phyloP scores from a whole-genome alignment of 2,329 filamentous ascomycete genomes.

The Dryadomyces quercus-mongolicae region DNA sequence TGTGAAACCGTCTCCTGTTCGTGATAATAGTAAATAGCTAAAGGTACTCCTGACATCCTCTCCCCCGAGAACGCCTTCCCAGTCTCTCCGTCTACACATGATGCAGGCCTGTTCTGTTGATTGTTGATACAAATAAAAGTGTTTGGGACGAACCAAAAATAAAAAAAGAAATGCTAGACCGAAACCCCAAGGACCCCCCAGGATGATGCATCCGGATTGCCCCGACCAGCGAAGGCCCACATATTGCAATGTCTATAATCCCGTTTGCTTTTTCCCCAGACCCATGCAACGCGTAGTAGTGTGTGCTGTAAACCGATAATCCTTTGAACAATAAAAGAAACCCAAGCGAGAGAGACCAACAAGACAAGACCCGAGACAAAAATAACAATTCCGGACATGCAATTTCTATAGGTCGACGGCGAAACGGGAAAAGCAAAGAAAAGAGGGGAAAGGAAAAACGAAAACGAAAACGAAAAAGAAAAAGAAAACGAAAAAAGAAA shows the following conservation, averaged over 20 bases:
- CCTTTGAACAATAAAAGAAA: background rate
- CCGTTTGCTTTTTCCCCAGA: background rate
- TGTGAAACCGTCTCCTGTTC: no score
- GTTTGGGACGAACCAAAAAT: no score
- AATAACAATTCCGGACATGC: background rate
- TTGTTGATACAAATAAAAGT: no score
- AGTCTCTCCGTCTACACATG: no score
- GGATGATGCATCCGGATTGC: background rate
- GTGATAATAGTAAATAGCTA: no score
- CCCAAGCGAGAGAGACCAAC: background rate
- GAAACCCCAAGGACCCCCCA: no score
- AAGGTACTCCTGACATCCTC: no score
- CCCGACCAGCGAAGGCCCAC: conserved; percentile 1
- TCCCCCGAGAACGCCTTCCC: no score
- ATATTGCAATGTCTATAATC: conserved; percentile 1
- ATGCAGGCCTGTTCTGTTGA: no score
- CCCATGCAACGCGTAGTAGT: background rate
- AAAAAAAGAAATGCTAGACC: no score
- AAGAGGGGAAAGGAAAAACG: background rate
- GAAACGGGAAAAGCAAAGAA: background rate
- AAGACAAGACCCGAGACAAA: background rate
- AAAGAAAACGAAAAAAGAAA: background rate
- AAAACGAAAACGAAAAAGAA: background rate
- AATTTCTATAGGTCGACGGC: no score
- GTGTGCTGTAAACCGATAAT: no score